Base-by-base conservation (phyloP, 495 filamentous ascomycete genomes). In the Apodospora peruviana region DNA sequence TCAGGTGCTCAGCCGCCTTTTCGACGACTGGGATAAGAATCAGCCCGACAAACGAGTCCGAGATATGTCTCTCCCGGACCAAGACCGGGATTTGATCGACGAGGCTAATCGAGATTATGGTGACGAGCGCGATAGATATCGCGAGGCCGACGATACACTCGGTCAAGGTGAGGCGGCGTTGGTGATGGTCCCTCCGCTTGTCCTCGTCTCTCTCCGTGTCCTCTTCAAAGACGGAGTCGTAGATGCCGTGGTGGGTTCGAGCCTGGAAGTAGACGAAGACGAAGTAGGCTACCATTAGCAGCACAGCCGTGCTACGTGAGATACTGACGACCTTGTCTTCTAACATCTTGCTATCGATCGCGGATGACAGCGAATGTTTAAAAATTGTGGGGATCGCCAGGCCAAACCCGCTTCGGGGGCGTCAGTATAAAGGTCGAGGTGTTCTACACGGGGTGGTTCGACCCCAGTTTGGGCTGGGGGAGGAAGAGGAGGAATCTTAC, bases 1-100 rank as follows among this genome's bases (percentile, higher is more conserved):
- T 95, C 32, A 95, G 67, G 63, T 96, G 91, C 71, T 96, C 91
- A 9, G 89, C 88, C 0, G 83, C 85, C 61, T 96, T 96, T 59
- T 96, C 91, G 7, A 95, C 90, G 1, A 96, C 72, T 2, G 91
- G 91, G 0, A 90, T 71, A 2, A 89, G 71, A 45, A 88, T 88
- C 51, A 91, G 68, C 43, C 88, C 88, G 66, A 91, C 79, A 61
- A 90, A 90, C 17, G 82, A 81, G 57, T 96, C 91, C 1, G 79
- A 83, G 16, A 96, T 75, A 38, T 75, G 62, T 16, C 72, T 72
- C 34, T 81, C 43, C 39, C 61, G 52, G 14, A 95, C 89, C 9
- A 96, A 82, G 55, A 64, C 76, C 41, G 84, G 75, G 52, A 96
- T 96, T 53, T 95, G 75, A 44, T 82, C 69, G 36, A 96, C 91